Percentiles rank a stretch among this genome's conserved stretches.
Conservation (phyloP, 768 basidiomycete species). For the Tubosaeta brunneosetosa region DNA sequence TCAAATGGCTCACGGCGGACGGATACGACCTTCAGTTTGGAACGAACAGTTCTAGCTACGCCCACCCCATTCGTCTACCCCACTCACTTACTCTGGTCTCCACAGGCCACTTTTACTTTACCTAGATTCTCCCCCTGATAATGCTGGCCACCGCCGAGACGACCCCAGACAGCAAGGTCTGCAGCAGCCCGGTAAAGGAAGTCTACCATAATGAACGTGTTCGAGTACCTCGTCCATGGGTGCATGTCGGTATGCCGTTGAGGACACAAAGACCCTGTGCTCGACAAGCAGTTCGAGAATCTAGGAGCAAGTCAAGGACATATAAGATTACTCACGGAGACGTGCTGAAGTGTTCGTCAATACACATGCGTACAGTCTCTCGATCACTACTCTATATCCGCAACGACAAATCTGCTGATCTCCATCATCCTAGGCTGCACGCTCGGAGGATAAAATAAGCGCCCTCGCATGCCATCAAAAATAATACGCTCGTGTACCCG, state of each 20-base stretch:
- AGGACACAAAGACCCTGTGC: conserved; percentile 29
- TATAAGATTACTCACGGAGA: not conserved
- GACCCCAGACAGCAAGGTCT: conserved; percentile 38
- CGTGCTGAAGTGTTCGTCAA: too few relatives aligned
- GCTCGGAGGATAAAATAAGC: too few relatives aligned
- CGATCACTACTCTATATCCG: too few relatives aligned
- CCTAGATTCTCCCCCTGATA: conserved; percentile 46
- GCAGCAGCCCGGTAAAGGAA: conserved; percentile 43
- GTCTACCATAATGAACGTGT: conserved; percentile 4
- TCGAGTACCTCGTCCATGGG: conserved; percentile 47
- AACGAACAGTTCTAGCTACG: conserved; percentile 42
- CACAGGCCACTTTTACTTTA: conserved; percentile 58
- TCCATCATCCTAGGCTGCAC: too few relatives aligned
- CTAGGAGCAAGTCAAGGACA: conserved; percentile 38
- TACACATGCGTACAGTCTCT: too few relatives aligned
- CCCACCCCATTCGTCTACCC: not conserved
- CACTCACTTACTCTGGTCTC: not conserved
- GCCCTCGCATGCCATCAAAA: too few relatives aligned
- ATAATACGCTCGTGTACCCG: too few relatives aligned
- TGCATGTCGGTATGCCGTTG: conserved; percentile 26
- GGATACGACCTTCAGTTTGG: conserved; percentile 35
- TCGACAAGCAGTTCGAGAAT: conserved; percentile 34
- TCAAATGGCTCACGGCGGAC: conserved; percentile 38
- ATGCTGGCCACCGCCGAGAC: conserved; percentile 38
- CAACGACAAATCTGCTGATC: too few relatives aligned